phyloP scores from a whole-genome alignment of 1,284 basidiomycete genomes.

The Trametes polyzona region DNA sequence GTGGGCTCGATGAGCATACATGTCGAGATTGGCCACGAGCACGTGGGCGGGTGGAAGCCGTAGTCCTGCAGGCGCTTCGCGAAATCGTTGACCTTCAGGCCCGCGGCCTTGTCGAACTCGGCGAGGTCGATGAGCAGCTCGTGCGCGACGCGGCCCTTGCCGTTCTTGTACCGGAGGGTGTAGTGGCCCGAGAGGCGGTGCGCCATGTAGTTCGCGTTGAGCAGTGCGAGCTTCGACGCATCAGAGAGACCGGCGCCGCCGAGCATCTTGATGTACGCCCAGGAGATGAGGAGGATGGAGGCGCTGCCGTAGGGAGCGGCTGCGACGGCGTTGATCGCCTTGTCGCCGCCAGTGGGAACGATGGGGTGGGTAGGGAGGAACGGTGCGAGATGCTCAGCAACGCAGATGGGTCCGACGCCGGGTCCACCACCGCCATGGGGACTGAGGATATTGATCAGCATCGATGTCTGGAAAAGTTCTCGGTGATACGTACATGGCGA shows the following conservation, averaged over 20 bases:
- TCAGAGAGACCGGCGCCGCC: constrained; percentile 88
- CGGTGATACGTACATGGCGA: constrained; percentile 69
- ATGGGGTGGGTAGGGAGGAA: constrained; percentile 95
- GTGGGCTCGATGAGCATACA: constrained; percentile 97
- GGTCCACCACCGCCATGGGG: constrained; percentile 98
- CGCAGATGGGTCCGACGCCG: constrained; percentile 94
- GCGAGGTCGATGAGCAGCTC: constrained; percentile 95
- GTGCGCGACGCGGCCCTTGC: constrained; percentile 91
- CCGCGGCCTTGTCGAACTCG: constrained; percentile 89
- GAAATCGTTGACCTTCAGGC: constrained; percentile 93
- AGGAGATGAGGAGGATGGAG: constrained; percentile 95
- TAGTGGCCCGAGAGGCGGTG: constrained; percentile 86
- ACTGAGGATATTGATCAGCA: constrained; percentile 42
- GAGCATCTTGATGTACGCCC: constrained; percentile 98
- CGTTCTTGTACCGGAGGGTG: constrained; percentile 89
- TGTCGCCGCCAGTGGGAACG: constrained; percentile 67
- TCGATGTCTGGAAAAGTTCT: neutral
- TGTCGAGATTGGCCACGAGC: constrained; percentile 93
- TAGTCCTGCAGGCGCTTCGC: constrained; percentile 95
- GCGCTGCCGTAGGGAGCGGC: constrained; percentile 95
- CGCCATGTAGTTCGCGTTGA: constrained; percentile 98
- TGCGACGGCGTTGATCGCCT: constrained; percentile 87
- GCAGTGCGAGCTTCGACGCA: constrained; percentile 85
- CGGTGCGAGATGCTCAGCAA: constrained; percentile 89
- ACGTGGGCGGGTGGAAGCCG: constrained; percentile 90